phyloP scores from a whole-genome alignment of 306 rosid genomes.

The Acacia melanoxylon region DNA sequence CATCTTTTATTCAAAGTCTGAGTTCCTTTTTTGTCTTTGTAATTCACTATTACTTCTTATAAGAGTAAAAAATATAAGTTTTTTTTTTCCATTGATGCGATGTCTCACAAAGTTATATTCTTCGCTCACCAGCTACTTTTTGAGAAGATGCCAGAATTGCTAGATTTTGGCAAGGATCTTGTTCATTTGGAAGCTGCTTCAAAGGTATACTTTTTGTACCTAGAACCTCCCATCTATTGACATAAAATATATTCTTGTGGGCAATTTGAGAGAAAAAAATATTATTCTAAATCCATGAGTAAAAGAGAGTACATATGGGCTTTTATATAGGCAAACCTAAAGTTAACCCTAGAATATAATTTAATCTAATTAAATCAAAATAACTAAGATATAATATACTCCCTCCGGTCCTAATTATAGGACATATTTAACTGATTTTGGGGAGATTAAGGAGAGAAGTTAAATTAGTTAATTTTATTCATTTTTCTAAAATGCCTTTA shows the following conservation, averaged over 20 bases:
- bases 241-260: not conserved
- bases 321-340: too few species aligned
- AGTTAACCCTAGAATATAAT: too few species aligned
- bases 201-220: slow-evolving; percentile 62
- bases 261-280: too few species aligned
- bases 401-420: too few species aligned
- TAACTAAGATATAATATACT: too few species aligned
- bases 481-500: too few species aligned
- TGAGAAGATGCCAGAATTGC: slow-evolving; percentile 92
- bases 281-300: too few species aligned
- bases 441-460: too few species aligned
- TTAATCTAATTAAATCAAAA: too few species aligned
- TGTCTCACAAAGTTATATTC: slow-evolving; percentile 26
- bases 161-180: slow-evolving; percentile 95
- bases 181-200: slow-evolving; percentile 92
- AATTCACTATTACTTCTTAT: not conserved
- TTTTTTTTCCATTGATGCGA: slow-evolving; percentile 16
- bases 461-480: too few species aligned
- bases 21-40: not conserved
- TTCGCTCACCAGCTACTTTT: slow-evolving; percentile 65
- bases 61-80: not conserved
- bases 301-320: too few species aligned
- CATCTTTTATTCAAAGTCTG: not conserved
- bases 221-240: slow-evolving; percentile 23
- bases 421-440: too few species aligned